Conservation (phyloP, 2,329 filamentous ascomycete species). For the Aspergillus quadricinctus region DNA sequence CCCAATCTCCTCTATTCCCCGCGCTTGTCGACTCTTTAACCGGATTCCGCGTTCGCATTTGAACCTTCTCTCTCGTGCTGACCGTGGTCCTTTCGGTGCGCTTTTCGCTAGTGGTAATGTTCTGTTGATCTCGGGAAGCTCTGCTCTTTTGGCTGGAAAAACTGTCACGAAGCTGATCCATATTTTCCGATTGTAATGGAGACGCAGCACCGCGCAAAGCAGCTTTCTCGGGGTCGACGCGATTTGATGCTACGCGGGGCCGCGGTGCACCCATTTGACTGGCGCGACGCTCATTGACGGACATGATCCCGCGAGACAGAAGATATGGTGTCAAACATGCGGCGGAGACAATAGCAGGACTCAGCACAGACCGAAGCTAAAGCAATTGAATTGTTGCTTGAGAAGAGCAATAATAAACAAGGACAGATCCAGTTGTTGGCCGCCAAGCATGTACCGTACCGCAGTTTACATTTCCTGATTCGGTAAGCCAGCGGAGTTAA, state of each 20-base stretch:
- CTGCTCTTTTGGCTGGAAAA: conserved; percentile 29
- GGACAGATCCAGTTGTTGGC: background rate
- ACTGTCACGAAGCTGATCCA: conserved; percentile 29
- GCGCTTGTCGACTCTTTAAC: conserved; percentile 37
- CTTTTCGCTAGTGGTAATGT: conserved; percentile 32
- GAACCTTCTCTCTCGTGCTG: conserved; percentile 60
- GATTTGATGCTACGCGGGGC: conserved; percentile 39
- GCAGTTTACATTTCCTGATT: conserved; percentile 6
- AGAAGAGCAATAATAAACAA: background rate
- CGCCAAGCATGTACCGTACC: conserved; percentile 10
- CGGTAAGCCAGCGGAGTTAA: background rate
- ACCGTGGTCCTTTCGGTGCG: conserved; percentile 45
- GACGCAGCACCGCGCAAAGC: conserved; percentile 26
- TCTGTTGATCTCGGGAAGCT: conserved; percentile 30
- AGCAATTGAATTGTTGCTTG: background rate
- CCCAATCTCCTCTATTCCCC: conserved; percentile 31
- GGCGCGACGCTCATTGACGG: conserved; percentile 38
- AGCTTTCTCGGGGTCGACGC: conserved; percentile 31
- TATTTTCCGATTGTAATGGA: conserved; percentile 26
- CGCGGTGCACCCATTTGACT: conserved; percentile 35
- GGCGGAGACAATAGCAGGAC: conserved; percentile 4
- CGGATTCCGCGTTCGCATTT: conserved; percentile 57
- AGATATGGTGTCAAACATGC: conserved; percentile 19
- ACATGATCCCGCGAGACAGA: conserved; percentile 30
- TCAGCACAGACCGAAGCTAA: background rate